Evolutionary conservation across 2,329 filamentous ascomycete species (phyloP), one percentile per base, ranked within the genome.

Genomic region (Monosporascus sp.): DNA sequence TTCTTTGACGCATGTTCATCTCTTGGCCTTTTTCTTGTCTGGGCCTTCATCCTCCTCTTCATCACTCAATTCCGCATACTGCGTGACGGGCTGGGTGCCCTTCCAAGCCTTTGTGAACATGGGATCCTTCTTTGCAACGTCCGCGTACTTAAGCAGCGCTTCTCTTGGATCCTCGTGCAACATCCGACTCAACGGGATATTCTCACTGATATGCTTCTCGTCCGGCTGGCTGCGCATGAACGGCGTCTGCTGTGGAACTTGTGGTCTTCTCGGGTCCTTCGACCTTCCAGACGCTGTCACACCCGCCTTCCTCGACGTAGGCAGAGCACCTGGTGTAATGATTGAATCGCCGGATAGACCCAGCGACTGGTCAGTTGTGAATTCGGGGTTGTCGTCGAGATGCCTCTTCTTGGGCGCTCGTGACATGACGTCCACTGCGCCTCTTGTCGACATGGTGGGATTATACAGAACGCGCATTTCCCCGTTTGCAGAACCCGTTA

Each of bases 71-170:
- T 97, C 89, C 7, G 89, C 88, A 74, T 95, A 99, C 60, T 97
- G 87, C 25, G 92, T 90, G 61, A 92, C 87, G 0, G 94, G 94
- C 73, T 97, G 93, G 38, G 91, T 97, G 62, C 87, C 81, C 66
- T 88, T 88, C 89, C 91, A 99, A 17, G 92, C 94, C 61, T 89
- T 90, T 31, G 94, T 99, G 67, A 97, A 99, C 63, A 96, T 80
- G 1, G 92, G 93, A 67, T 97, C 92, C 67, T 90, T 93, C 72
- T 96, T 85, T 14, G 92, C 91, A 67, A 95, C 87, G 52, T 96
- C 90, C 38, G 91, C 93, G 76, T 97, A 99, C 74, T 95, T 97
- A 55, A 99, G 74, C 65, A 99, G 74, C 46, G 94, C 94, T 72
- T 96, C 94, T 58, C 94, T 79, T 0, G 94, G 94, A 74, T 99